phyloP scores from a whole-genome alignment of 176 grass and related monocot species.

The Eleusine coracana region DNA sequence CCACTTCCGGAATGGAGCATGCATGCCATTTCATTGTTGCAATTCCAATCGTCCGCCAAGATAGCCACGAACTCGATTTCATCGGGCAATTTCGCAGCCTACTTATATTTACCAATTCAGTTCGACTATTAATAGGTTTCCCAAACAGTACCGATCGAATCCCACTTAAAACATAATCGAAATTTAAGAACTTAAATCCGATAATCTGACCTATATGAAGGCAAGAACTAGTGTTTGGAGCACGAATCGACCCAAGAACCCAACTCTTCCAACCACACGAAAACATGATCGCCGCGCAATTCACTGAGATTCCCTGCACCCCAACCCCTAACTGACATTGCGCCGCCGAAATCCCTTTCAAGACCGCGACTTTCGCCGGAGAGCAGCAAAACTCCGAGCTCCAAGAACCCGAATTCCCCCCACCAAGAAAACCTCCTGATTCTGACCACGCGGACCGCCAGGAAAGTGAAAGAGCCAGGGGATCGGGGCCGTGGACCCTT shows the following conservation, averaged over 20 bases:
- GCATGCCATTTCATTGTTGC: neutral
- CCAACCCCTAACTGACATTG: neutral
- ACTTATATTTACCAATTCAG: neutral
- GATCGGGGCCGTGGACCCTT: conserved; percentile 28
- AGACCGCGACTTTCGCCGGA: neutral
- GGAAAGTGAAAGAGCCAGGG: conserved; percentile 13
- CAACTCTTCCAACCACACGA: neutral
- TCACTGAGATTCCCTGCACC: neutral
- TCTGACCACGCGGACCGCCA: conserved; percentile 14
- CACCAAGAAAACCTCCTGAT: neutral
- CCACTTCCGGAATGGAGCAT: neutral
- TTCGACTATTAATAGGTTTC: neutral
- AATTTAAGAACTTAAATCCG: neutral
- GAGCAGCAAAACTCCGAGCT: neutral
- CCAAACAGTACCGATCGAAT: neutral
- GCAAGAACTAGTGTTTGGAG: conserved; percentile 1
- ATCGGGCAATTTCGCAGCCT: neutral
- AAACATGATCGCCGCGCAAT: neutral
- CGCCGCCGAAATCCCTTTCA: neutral
- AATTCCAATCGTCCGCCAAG: neutral
- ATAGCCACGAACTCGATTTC: neutral
- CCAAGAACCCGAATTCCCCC: conserved; percentile 7
- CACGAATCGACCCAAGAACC: neutral
- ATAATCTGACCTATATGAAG: neutral
- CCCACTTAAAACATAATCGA: neutral